Base-by-base conservation (phyloP, 2,329 filamentous ascomycete genomes). In the Leptographium flavum region DNA sequence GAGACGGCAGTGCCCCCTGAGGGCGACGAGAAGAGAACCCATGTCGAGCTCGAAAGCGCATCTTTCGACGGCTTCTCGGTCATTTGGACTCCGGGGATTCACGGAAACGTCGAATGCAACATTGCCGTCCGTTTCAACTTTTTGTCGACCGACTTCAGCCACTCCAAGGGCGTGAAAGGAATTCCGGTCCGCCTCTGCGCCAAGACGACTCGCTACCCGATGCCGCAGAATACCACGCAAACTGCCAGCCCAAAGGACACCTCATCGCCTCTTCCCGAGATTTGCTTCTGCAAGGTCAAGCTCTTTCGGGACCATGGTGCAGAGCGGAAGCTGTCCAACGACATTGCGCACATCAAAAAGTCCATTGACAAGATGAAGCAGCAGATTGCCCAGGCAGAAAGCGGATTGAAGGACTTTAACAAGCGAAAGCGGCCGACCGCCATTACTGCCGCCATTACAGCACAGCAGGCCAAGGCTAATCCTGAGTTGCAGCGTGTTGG, bases 71-170 rank as follows among this genome's bases (percentile, higher is more conserved):
- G 90, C 0, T 96, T 96, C 59, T 90, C 82, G 7, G 86, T 96
- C 5, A 76, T 81, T 6, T 96, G 90, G 90, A 84, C 81, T 0
- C 82, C 87, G 0, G 81, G 79, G 5, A 63, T 74, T 36, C 81
- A 79, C 41, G 79, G 80, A 0, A 63, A 68, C 0, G 68, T 82
- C 4, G 87, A 95, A 55, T 92, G 87, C 60, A 84, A 79, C 41
- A 78, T 98, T 46, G 83, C 87, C 9, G 86, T 96, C 13, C 84
- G 92, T 39, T 98, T 96, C 71, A 98, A 98, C 65, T 98, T 98
- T 58, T 70, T 98, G 0, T 98, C 92, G 1, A 98, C 92, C 9
- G 92, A 98, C 59, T 98, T 96, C 60, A 96, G 90, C 61, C 92
- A 96, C 58, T 96, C 92, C 10, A 98, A 98, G 59, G 92, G 92